A percentile compares a stretch with the other conserved stretches of the same genome.
These are phyloP conservation scores for Paramecium primaurelia DNA, from an alignment of 73 alveolate genomes.

Conservation along the genomic window DNA sequence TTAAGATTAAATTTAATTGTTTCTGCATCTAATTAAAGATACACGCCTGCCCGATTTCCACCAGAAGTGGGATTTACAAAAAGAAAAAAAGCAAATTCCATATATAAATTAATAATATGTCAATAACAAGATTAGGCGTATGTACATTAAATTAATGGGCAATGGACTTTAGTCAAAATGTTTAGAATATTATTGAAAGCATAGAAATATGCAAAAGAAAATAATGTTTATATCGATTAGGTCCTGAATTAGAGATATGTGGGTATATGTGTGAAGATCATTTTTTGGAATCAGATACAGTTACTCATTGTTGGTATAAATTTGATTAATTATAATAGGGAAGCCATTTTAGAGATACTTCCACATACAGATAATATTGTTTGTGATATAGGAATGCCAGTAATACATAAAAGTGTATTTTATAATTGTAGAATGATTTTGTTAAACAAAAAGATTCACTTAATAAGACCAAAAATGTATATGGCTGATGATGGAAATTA, in stretches of 20 bases:
- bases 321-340: constrained; percentile 55
- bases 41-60: constrained; percentile 53
- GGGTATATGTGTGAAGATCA: constrained; percentile 94
- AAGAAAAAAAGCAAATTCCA: constrained; percentile 30
- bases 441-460: constrained; percentile 68
- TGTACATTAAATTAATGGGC: constrained; percentile 57
- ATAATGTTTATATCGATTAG: constrained; percentile 64
- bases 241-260: constrained; percentile 86
- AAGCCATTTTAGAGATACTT: constrained; percentile 79
- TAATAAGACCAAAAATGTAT: constrained; percentile 84
- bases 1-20: not conserved
- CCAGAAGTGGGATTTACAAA: constrained; percentile 61
- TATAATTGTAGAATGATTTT: constrained; percentile 85
- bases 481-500: constrained; percentile 89
- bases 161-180: constrained; percentile 80
- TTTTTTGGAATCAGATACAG: constrained; percentile 90
- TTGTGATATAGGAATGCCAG: constrained; percentile 93
- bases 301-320: constrained; percentile 71
- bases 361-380: constrained; percentile 69
- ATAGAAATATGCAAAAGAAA: constrained; percentile 69
- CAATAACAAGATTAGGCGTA: constrained; percentile 33
- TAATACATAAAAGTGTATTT: constrained; percentile 72
- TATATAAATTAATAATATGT: not conserved
- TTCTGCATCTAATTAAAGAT: constrained; percentile 20
- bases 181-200: constrained; percentile 71